Evolutionary conservation across 345 rosid genomes (phyloP).

Genomic region (Hibiscus trionum): DNA sequence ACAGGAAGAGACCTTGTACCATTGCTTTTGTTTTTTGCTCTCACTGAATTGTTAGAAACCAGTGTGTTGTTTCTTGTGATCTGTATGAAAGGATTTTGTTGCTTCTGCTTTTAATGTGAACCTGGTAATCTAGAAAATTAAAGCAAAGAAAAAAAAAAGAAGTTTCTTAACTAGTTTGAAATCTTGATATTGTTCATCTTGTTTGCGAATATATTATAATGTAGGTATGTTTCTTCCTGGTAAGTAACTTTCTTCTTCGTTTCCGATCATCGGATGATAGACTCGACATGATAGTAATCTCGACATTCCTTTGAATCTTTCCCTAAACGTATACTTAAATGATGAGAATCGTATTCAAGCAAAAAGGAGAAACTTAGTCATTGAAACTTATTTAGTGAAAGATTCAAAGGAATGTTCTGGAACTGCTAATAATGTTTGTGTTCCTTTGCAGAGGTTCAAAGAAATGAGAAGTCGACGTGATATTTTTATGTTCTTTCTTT

Average conservation of each 20-base stretch:
- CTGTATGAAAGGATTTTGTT: constrained; percentile 10
- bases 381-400: too few species aligned
- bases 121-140: neutral
- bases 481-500: too few species aligned
- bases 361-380: too few species aligned
- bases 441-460: too few species aligned
- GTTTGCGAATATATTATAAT: neutral
- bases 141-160: neutral
- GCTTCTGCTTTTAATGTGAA: neutral
- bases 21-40: neutral
- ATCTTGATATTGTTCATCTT: neutral
- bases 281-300: too few species aligned
- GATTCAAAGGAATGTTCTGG: too few species aligned
- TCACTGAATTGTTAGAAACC: neutral
- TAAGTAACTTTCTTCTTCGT: neutral
- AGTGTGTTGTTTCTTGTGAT: neutral
- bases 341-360: too few species aligned
- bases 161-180: neutral
- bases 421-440: too few species aligned
- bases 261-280: neutral
- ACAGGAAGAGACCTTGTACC: neutral
- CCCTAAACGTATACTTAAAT: too few species aligned
- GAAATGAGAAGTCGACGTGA: too few species aligned
- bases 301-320: too few species aligned
- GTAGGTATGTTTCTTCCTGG: neutral